A percentile compares a stretch with the other conserved stretches of the same genome.
Conservation (phyloP, 1,284 basidiomycete genomes). For the Taiwanofungus camphoratus region DNA sequence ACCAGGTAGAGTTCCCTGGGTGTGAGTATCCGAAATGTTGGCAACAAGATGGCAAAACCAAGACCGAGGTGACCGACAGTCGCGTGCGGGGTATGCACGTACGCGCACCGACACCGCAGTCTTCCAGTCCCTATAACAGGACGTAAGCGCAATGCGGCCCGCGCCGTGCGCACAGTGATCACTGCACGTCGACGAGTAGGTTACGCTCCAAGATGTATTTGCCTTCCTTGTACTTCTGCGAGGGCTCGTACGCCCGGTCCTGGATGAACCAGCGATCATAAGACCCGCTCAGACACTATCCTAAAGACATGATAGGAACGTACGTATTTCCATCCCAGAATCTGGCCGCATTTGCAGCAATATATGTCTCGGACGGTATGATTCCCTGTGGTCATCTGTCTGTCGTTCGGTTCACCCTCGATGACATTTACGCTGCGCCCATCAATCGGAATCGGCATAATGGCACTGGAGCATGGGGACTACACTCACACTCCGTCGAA, state of each 20-base stretch:
- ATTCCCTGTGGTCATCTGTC: slow-evolving; percentile 94
- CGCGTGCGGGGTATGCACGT: slow-evolving; percentile 1
- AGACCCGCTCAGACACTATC: slow-evolving; percentile 9
- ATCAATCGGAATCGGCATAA: slow-evolving; percentile 5
- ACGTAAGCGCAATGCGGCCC: slow-evolving; percentile 8
- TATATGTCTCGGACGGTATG: slow-evolving; percentile 95
- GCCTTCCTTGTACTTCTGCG: slow-evolving; percentile 98
- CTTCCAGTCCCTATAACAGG: too few relatives aligned
- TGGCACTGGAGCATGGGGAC: slow-evolving; percentile 1
- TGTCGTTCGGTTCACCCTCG: slow-evolving; percentile 84
- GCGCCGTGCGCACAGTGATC: slow-evolving; percentile 21
- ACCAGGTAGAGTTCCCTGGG: neutral
- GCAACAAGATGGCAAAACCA: slow-evolving; percentile 12
- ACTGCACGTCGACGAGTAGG: slow-evolving; percentile 78
- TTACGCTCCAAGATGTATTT: slow-evolving; percentile 96
- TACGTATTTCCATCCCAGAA: slow-evolving; percentile 98
- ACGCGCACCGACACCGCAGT: slow-evolving; percentile 3
- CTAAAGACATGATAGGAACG: slow-evolving; percentile 28
- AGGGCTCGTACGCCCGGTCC: slow-evolving; percentile 86
- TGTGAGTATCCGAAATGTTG: slow-evolving; percentile 7
- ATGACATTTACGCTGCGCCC: slow-evolving; percentile 79
- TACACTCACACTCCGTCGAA: slow-evolving; percentile 82
- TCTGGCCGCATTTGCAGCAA: slow-evolving; percentile 83
- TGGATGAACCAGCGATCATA: slow-evolving; percentile 28
- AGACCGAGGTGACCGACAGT: slow-evolving; percentile 17